Percentiles rank a stretch among this genome's conserved stretches.
phyloP scores from a whole-genome alignment of 2,329 filamentous ascomycete species.

The Trichoderma sp. region DNA sequence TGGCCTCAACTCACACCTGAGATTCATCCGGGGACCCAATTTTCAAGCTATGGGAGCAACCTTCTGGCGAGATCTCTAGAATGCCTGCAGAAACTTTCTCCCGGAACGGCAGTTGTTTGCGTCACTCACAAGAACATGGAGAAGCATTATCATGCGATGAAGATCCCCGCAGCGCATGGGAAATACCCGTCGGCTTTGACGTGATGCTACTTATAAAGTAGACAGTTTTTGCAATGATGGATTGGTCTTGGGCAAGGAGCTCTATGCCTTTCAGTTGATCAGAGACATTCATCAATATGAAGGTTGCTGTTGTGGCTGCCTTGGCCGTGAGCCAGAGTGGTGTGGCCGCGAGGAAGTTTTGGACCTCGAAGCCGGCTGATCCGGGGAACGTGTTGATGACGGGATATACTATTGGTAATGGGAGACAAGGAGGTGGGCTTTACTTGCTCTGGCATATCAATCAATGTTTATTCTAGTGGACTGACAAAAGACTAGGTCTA shows the following conservation, averaged over 20 bases:
- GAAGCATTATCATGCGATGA: neutral
- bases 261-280: neutral
- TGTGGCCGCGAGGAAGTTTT: slow-evolving; percentile 10
- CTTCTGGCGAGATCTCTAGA: neutral
- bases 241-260: neutral
- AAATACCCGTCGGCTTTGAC: slow-evolving; percentile 12
- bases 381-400: slow-evolving; percentile 30
- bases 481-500: slow-evolving; percentile 25
- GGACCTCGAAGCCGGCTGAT: slow-evolving; percentile 14
- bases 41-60: neutral
- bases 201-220: neutral
- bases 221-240: neutral
- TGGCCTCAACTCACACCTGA: neutral
- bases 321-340: slow-evolving; percentile 9
- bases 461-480: neutral
- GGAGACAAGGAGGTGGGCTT: slow-evolving; percentile 40
- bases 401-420: slow-evolving; percentile 48
- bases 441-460: neutral
- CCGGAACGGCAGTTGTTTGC: neutral
- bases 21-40: neutral
- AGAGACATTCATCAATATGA: neutral
- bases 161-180: neutral
- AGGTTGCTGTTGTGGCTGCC: neutral
- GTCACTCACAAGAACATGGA: neutral
- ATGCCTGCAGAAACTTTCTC: neutral